Evolutionary conservation across 331 rosid genomes (phyloP).

Genomic region (Cydonia oblonga): DNA sequence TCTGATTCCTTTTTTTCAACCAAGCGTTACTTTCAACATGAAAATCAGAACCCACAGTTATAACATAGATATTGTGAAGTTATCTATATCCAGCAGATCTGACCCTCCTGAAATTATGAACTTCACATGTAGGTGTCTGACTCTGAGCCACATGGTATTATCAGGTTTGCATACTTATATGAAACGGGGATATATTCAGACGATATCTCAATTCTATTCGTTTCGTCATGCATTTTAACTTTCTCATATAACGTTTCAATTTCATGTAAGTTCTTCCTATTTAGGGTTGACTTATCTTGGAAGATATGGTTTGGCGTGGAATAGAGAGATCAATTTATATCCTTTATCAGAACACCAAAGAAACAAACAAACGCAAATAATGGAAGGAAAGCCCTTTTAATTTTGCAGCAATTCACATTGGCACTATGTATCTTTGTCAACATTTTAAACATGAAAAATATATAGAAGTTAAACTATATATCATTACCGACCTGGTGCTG

Average conservation of each 20-base stretch:
- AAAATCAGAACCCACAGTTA: not conserved
- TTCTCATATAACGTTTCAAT: too few species aligned
- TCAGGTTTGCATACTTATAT: not conserved
- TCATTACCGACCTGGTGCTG: not conserved
- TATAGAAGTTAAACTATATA: not conserved
- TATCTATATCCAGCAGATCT: not conserved
- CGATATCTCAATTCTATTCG: too few species aligned
- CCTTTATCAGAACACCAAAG: not conserved
- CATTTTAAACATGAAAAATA: not conserved
- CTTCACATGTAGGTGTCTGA: slow-evolving; percentile 20
- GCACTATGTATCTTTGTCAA: not conserved
- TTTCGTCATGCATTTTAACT: too few species aligned
- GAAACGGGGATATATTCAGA: too few species aligned
- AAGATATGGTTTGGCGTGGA: slow-evolving; percentile 11
- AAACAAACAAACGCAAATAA: not conserved
- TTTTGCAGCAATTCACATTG: not conserved
- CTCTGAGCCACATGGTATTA: not conserved
- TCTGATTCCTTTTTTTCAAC: slow-evolving; percentile 3
- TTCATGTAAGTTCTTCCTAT: not conserved
- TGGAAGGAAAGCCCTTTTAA: not conserved
- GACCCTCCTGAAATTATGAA: slow-evolving; percentile 19
- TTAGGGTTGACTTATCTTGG: slow-evolving; percentile 8
- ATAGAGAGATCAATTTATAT: not conserved
- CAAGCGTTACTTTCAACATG: not conserved
- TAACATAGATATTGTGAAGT: too few species aligned